Evolutionary conservation across 2,329 filamentous ascomycete species (phyloP).

Genomic region (Sordariomycetes sp.): DNA sequence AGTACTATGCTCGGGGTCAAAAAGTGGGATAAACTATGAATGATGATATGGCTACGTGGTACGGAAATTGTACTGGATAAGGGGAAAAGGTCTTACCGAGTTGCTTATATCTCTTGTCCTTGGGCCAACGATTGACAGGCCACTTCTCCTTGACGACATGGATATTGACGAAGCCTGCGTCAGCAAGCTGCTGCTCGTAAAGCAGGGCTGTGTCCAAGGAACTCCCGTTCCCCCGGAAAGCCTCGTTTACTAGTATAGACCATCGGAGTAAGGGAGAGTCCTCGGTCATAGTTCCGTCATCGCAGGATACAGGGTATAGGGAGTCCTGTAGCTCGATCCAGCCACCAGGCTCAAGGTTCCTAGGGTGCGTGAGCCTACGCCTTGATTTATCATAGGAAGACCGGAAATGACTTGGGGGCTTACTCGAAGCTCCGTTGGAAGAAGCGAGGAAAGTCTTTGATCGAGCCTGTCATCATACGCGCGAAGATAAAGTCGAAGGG

Average conservation of each 20-base stretch:
- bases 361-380: neutral
- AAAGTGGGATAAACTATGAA: neutral
- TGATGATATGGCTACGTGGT: too few species aligned
- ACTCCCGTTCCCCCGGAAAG: slow-evolving; percentile 15
- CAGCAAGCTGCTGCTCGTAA: slow-evolving; percentile 25
- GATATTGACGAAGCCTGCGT: slow-evolving; percentile 40
- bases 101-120: slow-evolving; percentile 34
- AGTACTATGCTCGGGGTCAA: neutral
- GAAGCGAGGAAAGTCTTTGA: slow-evolving; percentile 17
- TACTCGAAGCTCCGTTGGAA: slow-evolving; percentile 20
- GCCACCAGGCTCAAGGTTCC: slow-evolving; percentile 17
- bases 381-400: too few species aligned
- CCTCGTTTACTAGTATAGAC: slow-evolving; percentile 15
- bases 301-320: slow-evolving; percentile 11
- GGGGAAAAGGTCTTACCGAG: slow-evolving; percentile 21
- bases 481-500: slow-evolving; percentile 28
- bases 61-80: too few species aligned
- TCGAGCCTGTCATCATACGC: slow-evolving; percentile 16
- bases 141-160: slow-evolving; percentile 31
- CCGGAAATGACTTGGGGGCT: neutral
- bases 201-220: slow-evolving; percentile 13
- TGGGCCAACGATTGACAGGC: slow-evolving; percentile 37
- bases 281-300: slow-evolving; percentile 16
- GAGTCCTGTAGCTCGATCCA: slow-evolving; percentile 18
- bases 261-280: slow-evolving; percentile 12